Evolutionary conservation across 2,329 filamentous ascomycete species (phyloP), one percentile per base, ranked within the genome.

Genomic region (Coniella vitis): DNA sequence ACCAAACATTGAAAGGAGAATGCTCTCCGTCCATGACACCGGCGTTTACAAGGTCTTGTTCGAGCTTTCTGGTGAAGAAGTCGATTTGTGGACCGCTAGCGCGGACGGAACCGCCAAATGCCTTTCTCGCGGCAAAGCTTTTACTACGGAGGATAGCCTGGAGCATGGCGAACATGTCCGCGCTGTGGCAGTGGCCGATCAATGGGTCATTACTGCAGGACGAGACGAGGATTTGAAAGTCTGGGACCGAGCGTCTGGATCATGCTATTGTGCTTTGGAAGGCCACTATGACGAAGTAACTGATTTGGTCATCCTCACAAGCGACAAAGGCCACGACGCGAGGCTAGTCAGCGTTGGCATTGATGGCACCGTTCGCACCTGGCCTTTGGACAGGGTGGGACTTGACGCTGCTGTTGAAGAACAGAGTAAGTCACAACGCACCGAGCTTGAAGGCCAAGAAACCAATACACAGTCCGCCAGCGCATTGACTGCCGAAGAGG

Each of bases 241-340:
- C 8, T 98, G 91, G 91, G 86, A 95, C 63, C 69, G 77, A 40
- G 62, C 81, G 53, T 84, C 81, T 8, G 88, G 87, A 4, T 81
- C 84, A 62, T 70, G 94, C 29, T 78, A 85, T 61, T 86, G 86
- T 63, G 77, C 78, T 7, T 83, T 91, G 53, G 76, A 80, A 34
- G 93, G 93, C 0, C 93, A 98, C 68, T 97, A 81, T 61, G 90
- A 98, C 61, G 93, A 97, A 65, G 84, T 98, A 13, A 96, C 89
- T 1, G 88, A 84, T 32, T 67, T 97, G 38, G 72, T 85, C 2
- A 63, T 94, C 43, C 63, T 90, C 22, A 64, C 67, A 21, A 68
- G 68, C 48, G 53, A 58, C 0, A 55, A 58, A 17, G 66, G 65
- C 4, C 59, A 61, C 4, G 71, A 69, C 17, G 71, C 72, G 53